These are phyloP conservation scores for Lagenaria siceraria DNA, from an alignment of 306 rosid genomes.

Conservation along the genomic window DNA sequence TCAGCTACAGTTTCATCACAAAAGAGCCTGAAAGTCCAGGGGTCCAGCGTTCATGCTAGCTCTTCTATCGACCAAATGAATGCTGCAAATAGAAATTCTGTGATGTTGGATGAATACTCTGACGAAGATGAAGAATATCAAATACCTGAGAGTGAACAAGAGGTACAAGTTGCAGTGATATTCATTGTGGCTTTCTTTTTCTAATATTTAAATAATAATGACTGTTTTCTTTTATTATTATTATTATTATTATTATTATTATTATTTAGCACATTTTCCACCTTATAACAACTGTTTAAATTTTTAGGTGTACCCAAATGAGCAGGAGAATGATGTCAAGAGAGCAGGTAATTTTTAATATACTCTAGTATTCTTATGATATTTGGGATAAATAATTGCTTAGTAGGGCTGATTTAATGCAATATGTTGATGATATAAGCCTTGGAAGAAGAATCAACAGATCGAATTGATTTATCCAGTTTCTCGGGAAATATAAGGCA, in stretches of 20 bases:
- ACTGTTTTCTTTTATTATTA: not conserved
- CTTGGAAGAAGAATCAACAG: constrained; percentile 71
- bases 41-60: constrained; percentile 29
- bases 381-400: not conserved
- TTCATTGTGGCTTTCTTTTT: not conserved
- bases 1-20: constrained; percentile 66
- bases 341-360: constrained; percentile 39
- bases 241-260: not conserved
- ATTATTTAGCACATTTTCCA: not conserved
- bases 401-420: constrained; percentile 14
- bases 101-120: constrained; percentile 87
- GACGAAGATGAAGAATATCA: constrained; percentile 96
- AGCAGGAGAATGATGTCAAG: constrained; percentile 43
- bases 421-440: constrained; percentile 33
- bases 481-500: constrained; percentile 76
- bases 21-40: constrained; percentile 51
- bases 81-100: constrained; percentile 65
- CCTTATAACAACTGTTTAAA: not conserved
- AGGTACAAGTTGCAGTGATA: constrained; percentile 30
- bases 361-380: not conserved
- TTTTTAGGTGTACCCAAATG: constrained; percentile 49
- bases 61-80: constrained; percentile 44
- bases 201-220: not conserved
- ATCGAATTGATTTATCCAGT: constrained; percentile 69
- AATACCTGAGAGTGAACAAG: constrained; percentile 78